Evolutionary conservation across 306 rosid species (phyloP), one percentile per base, ranked within the genome.

Genomic region (Malus orientalis): DNA sequence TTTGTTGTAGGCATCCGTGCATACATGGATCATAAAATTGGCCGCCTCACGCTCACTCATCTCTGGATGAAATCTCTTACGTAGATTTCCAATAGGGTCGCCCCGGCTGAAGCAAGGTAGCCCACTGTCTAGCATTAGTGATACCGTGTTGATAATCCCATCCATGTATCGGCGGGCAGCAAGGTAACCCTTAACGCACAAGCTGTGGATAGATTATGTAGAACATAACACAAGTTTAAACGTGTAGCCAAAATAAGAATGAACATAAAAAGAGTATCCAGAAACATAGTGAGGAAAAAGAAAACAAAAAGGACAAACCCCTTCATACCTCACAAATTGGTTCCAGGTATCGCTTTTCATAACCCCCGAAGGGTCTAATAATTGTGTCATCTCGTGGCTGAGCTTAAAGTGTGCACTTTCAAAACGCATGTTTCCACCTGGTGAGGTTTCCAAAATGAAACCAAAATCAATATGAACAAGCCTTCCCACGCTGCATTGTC

Each of bases 321-420:
- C 74, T 54, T 8, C 22, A 23, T 83, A 90, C 99, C 99, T 92
- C 71, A 95, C 89, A 84, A 95, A 95, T 54, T 86, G 96, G 87
- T 74, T 91, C 98, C 98, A 93, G 20, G 98, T 91, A 51, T 93
- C 98, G 83, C 98, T 93, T 84, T 93, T 93, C 98, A 93, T 93
- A 49, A 79, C 90, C 75, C 97, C 97, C 0, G 97, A 89, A 79
- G 99, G 99, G 76, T 95, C 99, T 79, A 95, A 89, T 72, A 92
- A 82, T 82, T 95, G 99, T 67, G 99, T 95, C 99, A 95, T 95
- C 84, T 95, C 99, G 69, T 95, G 99, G 91, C 99, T 95, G 76
- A 95, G 90, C 88, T 95, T 95, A 78, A 95, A 95, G 88, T 95
- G 97, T 23, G 99, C 99, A 80, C 97, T 95, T 85, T 95, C 99